A percentile compares a stretch with the other conserved stretches of the same genome.
These are phyloP conservation scores for Penicillium sp. DNA, from an alignment of 2,329 filamentous ascomycete species.

Conservation along the genomic window DNA sequence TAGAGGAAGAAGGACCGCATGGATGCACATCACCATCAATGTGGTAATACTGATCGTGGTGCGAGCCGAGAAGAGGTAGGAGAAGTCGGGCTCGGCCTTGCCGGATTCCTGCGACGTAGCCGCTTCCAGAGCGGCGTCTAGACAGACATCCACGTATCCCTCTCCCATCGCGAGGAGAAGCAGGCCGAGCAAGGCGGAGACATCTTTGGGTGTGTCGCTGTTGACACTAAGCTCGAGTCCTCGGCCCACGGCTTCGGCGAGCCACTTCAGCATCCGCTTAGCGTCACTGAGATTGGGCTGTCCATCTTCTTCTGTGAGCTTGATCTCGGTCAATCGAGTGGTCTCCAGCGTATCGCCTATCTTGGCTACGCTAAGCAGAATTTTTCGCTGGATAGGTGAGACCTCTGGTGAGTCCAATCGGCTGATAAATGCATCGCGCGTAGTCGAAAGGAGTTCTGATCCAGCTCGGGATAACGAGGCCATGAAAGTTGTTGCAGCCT, in stretches of 20 bases:
- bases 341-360: conserved; percentile 67
- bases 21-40: conserved; percentile 89
- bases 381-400: conserved; percentile 81
- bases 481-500: conserved; percentile 87
- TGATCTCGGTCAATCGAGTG: conserved; percentile 75
- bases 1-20: conserved; percentile 84
- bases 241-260: conserved; percentile 89
- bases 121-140: conserved; percentile 70
- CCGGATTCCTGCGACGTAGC: conserved; percentile 73
- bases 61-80: conserved; percentile 75
- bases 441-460: conserved; percentile 81
- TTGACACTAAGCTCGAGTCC: conserved; percentile 86
- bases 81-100: conserved; percentile 84
- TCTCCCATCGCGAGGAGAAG: conserved; percentile 86
- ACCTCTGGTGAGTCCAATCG: conserved; percentile 85
- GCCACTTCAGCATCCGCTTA: conserved; percentile 98
- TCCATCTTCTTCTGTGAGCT: conserved; percentile 88
- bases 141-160: conserved; percentile 67
- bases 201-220: conserved; percentile 90
- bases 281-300: conserved; percentile 77
- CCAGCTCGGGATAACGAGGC: conserved; percentile 86
- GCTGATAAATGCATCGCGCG: conserved; percentile 87
- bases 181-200: conserved; percentile 78
- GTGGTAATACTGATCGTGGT: conserved; percentile 85
- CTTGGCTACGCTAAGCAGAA: conserved; percentile 86